phyloP scores from a whole-genome alignment of 768 basidiomycete genomes.

The Hericium alpestre region DNA sequence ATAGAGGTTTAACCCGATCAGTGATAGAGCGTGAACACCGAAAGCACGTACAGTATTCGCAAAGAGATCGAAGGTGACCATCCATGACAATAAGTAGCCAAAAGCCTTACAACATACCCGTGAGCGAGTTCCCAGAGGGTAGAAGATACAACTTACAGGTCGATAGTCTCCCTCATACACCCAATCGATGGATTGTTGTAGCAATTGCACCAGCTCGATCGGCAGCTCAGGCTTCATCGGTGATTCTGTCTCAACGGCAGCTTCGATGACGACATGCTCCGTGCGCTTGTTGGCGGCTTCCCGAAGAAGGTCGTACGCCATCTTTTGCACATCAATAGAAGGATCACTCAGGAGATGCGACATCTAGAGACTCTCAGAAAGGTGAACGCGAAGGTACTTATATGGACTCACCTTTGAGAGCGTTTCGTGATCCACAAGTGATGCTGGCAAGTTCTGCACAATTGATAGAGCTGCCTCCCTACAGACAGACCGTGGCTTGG shows the following conservation, averaged over 20 bases:
- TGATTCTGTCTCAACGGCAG: conserved; percentile 65
- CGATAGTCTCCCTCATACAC: conserved; percentile 27
- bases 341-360: conserved; percentile 65
- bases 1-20: not conserved
- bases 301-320: conserved; percentile 64
- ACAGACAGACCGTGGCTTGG: conserved; percentile 55
- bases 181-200: conserved; percentile 37
- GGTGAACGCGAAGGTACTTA: not conserved
- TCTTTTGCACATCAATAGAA: conserved; percentile 57
- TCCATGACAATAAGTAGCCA: conserved; percentile 76
- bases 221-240: conserved; percentile 49
- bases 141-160: conserved; percentile 1
- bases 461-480: conserved; percentile 59
- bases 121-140: not conserved
- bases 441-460: conserved; percentile 51
- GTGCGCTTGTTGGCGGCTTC: conserved; percentile 66
- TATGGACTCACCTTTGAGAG: conserved; percentile 42
- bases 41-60: conserved; percentile 57
- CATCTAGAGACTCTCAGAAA: conserved; percentile 39
- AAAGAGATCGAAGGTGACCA: conserved; percentile 82
- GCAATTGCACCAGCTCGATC: conserved; percentile 48
- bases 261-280: conserved; percentile 78
- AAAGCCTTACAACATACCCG: conserved; percentile 34
- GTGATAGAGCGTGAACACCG: no score
- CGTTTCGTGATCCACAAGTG: conserved; percentile 52